Conservation (phyloP, 306 rosid species). For the Pyrus bretschneideri region DNA sequence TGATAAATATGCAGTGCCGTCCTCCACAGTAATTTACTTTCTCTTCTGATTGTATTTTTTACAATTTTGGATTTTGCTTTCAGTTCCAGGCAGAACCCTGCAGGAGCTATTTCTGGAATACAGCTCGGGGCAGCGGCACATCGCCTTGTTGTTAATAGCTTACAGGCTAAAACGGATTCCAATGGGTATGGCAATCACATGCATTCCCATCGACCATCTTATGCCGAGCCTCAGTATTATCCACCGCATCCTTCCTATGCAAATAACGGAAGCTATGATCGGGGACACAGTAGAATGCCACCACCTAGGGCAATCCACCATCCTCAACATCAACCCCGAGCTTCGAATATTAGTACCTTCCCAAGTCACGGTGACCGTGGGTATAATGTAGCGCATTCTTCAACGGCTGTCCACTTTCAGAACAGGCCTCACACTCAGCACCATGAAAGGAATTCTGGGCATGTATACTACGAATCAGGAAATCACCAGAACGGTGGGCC, state of each 20-base stretch:
- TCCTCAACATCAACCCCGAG: conserved; percentile 16
- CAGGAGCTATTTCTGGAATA: conserved; percentile 55
- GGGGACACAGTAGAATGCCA: conserved; percentile 25
- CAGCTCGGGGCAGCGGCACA: conserved; percentile 66
- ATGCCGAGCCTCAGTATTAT: conserved; percentile 19
- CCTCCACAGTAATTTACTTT: not conserved
- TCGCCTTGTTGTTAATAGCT: conserved; percentile 55
- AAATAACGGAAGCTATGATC: conserved; percentile 23
- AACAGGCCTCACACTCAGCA: conserved; percentile 35
- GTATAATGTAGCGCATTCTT: conserved; percentile 21
- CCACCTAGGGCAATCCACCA: conserved; percentile 30
- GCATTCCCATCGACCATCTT: conserved; percentile 26
- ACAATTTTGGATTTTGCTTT: not conserved
- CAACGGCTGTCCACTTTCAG: conserved; percentile 8
- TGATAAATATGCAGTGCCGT: not conserved
- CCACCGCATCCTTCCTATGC: conserved; percentile 22
- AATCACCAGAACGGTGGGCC: conserved; percentile 29
- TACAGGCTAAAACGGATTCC: conserved; percentile 32
- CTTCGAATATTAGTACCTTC: conserved; percentile 18
- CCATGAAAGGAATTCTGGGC: conserved; percentile 35
- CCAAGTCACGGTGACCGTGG: conserved; percentile 28
- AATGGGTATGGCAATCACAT: conserved; percentile 30
- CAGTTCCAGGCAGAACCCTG: conserved; percentile 49
- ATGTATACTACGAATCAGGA: conserved; percentile 37
- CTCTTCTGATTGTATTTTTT: not conserved